Evolutionary conservation across 2,329 filamentous ascomycete species (phyloP), one percentile per base, ranked within the genome.

Genomic region (Fusarium sublunatum): DNA sequence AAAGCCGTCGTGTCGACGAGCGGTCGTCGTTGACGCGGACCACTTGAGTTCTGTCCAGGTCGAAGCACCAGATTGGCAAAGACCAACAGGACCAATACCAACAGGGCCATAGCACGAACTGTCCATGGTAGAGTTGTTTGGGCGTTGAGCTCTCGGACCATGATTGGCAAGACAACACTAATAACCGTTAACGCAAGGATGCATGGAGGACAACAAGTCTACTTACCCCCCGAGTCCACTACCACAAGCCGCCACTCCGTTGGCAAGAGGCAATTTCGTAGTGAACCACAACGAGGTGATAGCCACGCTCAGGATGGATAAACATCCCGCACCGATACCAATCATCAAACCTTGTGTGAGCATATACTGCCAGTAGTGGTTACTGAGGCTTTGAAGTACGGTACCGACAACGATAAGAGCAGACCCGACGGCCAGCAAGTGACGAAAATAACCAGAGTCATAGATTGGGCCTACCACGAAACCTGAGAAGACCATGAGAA

Each of bases 201-300:
- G 0, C 7, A 3, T 9, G 9, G n/a, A 0, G 13, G 5, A 5
- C 4, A 0, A 5, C 12, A 2, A 13, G 2, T 5, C 0, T 2
- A 41, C 67, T 58, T 13, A 67, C 68, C 88, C 89, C 15, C 88
- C 89, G 1, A 90, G 71, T 8, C 86, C 87, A 36, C 87, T 88
- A 5, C 91, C 92, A 0, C 89, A 88, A 2, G 89, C 86, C 5
- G 91, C 91, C 26, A 96, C 79, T 7, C 92, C 93, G 3, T 90
- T 94, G 1, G 91, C 91, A 53, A 91, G 81, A 1, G 89, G 92
- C 5, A 92, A 85, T 48, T 85, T 87, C 3, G 77, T 78, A 8
- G 85, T 82, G 79, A 96, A 96, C 79, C 86, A 95, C 70, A 95
- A 89, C 0, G 90, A 89, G 3, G 95, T 83, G 2, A 89, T 85